Base-by-base conservation (phyloP, 2,329 filamentous ascomycete species). In the Ophiognomonia clavigignenti-juglandacearum region DNA sequence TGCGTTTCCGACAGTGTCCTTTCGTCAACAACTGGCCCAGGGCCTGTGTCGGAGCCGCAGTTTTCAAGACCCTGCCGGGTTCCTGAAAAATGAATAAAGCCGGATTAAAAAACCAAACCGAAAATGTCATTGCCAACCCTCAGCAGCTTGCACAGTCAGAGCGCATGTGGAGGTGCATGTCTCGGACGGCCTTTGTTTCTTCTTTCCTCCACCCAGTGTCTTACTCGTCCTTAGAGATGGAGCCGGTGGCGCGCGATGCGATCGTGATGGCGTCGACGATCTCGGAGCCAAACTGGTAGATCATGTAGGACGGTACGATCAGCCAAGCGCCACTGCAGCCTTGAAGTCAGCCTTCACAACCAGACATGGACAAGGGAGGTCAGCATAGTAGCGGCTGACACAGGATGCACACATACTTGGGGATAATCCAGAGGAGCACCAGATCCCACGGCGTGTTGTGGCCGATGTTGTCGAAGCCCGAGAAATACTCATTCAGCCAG, bases 401-500 rank as follows among this genome's bases (percentile, higher is more conserved):
- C 14, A 7, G 16, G n/a, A 27, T n/a, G 6, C 11, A 9, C 13
- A 63, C 76, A 59, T 60, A 80, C 77, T 80, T 81, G 43, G 77
- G 77, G 42, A 82, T 71, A 44, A 80, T 72, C 77, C 77, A 82
- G 40, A 81, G 61, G 43, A 71, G 58, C 36, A 80, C 45, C 26
- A 82, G 62, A 38, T 71, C 64, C 13, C 54, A 38, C 0, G 62
- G 37, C 27, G 62, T 55, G 60, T 82, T 82, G 58, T 82, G 78
- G 35, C 76, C 75, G 47, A 82, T 77, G 56, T 79, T 78, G 55
- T 69, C 69, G 54, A 74, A 82, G 29, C 66, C 72, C 6, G 74
- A 75, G 57, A 66, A 80, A 52, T 75, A 76, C 57, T 82, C 78
- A 47, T 78, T 72, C 40, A 74, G 62, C 75, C 78, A 80, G 59